Evolutionary conservation across 164 flowering plant genomes (phyloP).

Genomic region (Chimonanthus praecox): DNA sequence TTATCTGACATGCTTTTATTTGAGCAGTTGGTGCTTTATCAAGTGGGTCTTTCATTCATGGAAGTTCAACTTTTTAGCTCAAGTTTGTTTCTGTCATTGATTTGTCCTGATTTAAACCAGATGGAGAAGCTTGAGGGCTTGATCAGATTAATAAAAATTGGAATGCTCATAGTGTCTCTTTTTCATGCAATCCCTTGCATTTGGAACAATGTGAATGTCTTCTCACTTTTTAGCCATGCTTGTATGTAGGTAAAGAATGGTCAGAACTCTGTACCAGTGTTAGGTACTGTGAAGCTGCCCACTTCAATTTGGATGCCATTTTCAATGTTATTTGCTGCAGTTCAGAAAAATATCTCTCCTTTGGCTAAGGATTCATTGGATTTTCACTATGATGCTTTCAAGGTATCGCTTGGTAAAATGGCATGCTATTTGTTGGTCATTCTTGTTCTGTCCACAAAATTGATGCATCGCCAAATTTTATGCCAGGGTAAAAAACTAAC

Average conservation of each 20-base stretch:
- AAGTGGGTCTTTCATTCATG: background rate
- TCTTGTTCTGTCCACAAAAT: background rate
- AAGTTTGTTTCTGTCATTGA: slow-evolving; percentile 3
- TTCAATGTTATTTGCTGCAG: slow-evolving; percentile 42
- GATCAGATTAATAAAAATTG: background rate
- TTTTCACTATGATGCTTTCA: slow-evolving; percentile 10
- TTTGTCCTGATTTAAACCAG: slow-evolving; percentile 1
- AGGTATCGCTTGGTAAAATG: slow-evolving; percentile 4
- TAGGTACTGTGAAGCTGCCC: slow-evolving; percentile 25
- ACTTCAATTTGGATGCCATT: slow-evolving; percentile 70
- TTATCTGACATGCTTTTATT: slow-evolving; percentile 1
- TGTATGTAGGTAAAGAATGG: background rate
- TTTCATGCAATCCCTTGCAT: background rate
- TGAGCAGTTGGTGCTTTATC: slow-evolving; percentile 12
- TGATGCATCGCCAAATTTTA: background rate
- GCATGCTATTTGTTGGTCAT: background rate
- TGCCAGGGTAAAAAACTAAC: background rate
- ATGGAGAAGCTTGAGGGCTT: background rate
- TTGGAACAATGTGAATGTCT: background rate
- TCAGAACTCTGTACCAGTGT: background rate
- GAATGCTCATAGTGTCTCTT: background rate
- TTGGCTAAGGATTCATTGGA: slow-evolving; percentile 4
- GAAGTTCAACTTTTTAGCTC: slow-evolving; percentile 7
- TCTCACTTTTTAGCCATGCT: background rate
- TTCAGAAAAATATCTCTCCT: slow-evolving; percentile 39